phyloP scores from a whole-genome alignment of 805 yeast genomes.

The Candida xyloterini region DNA sequence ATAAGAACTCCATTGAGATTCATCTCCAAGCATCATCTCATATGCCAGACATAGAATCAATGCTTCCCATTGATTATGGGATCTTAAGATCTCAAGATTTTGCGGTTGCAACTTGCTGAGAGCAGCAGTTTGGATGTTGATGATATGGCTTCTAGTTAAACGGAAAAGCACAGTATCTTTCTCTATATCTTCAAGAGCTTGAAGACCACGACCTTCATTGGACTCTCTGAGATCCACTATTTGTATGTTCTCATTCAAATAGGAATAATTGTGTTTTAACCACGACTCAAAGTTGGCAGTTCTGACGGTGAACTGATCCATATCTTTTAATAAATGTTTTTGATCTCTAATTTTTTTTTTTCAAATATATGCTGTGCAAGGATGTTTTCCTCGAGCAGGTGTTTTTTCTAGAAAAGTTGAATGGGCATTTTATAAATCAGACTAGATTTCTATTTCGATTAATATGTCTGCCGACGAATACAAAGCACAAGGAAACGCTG shows the following conservation, averaged over 20 bases:
- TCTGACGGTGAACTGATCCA: constrained; percentile 18
- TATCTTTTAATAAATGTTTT: background rate
- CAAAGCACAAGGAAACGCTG: constrained; percentile 92
- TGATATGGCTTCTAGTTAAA: constrained; percentile 56
- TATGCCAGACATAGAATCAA: constrained; percentile 65
- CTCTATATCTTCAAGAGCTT: constrained; percentile 59
- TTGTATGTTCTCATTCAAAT: constrained; percentile 52
- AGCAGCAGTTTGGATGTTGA: constrained; percentile 60
- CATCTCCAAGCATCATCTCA: constrained; percentile 46
- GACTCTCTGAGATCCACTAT: constrained; percentile 57
- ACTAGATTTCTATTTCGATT: constrained; percentile 1
- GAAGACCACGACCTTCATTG: constrained; percentile 75
- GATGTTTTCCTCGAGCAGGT: constrained; percentile 2
- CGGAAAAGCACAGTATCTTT: constrained; percentile 65
- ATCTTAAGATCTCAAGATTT: constrained; percentile 36
- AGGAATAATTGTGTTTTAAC: constrained; percentile 41
- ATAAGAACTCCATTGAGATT: constrained; percentile 67
- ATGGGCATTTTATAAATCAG: constrained; percentile 7
- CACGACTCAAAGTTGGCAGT: constrained; percentile 45
- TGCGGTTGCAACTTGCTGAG: constrained; percentile 36
- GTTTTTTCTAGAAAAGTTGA: constrained; percentile 14
- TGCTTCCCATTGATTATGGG: constrained; percentile 71
- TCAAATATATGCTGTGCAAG: constrained; percentile 4
- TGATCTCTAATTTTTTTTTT: constrained; percentile 1
- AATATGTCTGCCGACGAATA: constrained; percentile 65